Evolutionary conservation across 83 land plant species (phyloP), one percentile per base, ranked within the genome.

Genomic region (Diphasiastrum complanatum): DNA sequence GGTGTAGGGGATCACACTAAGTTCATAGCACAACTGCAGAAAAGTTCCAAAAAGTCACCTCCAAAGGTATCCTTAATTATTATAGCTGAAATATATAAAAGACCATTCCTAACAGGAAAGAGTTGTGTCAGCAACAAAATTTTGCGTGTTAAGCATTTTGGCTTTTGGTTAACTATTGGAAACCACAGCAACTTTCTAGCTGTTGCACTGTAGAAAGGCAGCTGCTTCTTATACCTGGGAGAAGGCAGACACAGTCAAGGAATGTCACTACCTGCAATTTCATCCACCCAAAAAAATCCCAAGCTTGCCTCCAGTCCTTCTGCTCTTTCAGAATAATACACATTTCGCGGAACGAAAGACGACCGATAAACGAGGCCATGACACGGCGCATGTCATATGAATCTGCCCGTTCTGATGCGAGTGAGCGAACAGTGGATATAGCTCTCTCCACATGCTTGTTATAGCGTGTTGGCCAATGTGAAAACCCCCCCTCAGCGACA

Each of bases 201-300:
- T n/a, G n/a, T n/a, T n/a, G n/a, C n/a, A n/a, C n/a, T n/a, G n/a
- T n/a, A n/a, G n/a, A n/a, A n/a, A n/a, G n/a, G n/a, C n/a, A n/a
- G n/a, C n/a, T n/a, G n/a, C n/a, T n/a, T n/a, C n/a, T n/a, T n/a
- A n/a, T n/a, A n/a, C n/a, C n/a, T n/a, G n/a, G n/a, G n/a, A n/a
- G n/a, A n/a, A n/a, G n/a, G n/a, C n/a, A n/a, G n/a, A n/a, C n/a
- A n/a, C n/a, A n/a, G 18, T 11, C 23, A n/a, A 18, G 53, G 53
- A 60, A 40, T 5, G 16, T 37, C 16, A 11, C 28, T 31, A 93
- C 86, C 89, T 93, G 99, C 55, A 89, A 71, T 60, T 93, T 93
- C 99, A 93, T 93, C 99, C 99, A 93, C 30, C 46, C 77, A 51
- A 93, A 93, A 65, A 93, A 89, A 19, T 81, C 86, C 46, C 79